Evolutionary conservation across 2,329 filamentous ascomycete genomes (phyloP), one percentile per base, ranked within the genome.

Genomic region (Phyllosticta ampelicida): DNA sequence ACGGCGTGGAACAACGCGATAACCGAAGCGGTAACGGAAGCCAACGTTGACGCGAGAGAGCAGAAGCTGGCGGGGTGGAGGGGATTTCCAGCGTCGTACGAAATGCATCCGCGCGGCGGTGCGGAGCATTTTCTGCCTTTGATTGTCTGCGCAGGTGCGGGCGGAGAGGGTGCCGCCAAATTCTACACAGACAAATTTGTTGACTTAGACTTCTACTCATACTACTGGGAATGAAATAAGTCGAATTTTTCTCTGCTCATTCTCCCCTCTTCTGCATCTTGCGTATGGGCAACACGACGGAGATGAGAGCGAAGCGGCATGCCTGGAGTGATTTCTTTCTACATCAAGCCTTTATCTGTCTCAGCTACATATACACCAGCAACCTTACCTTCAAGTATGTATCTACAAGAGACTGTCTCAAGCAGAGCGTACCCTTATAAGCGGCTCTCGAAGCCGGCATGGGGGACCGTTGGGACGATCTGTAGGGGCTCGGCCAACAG

Each of bases 111-210:
- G 2, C 68, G 69, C 1, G 66, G 71, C 9, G 79, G 77, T 0
- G 80, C 78, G 0, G 81, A 84, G 68, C 81, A 84, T 62, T 83
- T 84, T 57, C 68, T 84, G 74, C 81, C 81, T 60, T 66, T 84
- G 68, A 65, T 83, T 51, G 81, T 84, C 29, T 80, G 78, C 63
- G 78, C 79, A 3, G 80, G 78, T 0, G 80, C 77, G 0, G 74
- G 67, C 11, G 76, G 76, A 9, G 62, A 66, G 19, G 78, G 75
- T 53, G 67, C 67, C 65, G 75, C 70, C 18, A 70, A 68, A 62
- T 67, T 61, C 13, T 83, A 81, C 62, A 68, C 67, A n/a, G 80
- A 83, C 66, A 68, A 75, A 5, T 80, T 74, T 61, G 23, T 70
- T 54, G 79, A 78, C 1, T 58, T 80, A 36, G 73, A 79, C 52